Conservation (phyloP, 139 green algal species). For the Coccomyxa sp. region DNA sequence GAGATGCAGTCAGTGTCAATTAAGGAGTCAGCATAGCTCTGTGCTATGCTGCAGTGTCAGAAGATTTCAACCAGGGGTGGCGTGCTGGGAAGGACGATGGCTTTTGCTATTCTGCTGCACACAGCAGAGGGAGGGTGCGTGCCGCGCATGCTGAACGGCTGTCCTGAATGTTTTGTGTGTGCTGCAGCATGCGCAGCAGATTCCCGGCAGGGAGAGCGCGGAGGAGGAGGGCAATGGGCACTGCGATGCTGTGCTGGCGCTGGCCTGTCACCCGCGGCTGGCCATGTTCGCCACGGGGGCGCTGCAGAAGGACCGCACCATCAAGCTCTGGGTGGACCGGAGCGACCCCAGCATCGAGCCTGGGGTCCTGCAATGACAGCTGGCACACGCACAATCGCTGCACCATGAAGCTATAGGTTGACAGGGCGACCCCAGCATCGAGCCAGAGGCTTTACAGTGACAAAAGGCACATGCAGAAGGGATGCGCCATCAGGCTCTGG, state of each 20-base stretch:
- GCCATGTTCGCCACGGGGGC: slow-evolving; percentile 38
- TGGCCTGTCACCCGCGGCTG: slow-evolving; percentile 4
- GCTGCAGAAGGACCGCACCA: slow-evolving; percentile 47
- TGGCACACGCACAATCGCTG: too few species aligned
- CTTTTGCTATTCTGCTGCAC: background rate
- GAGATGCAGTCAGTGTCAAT: background rate
- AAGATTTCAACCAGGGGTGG: background rate
- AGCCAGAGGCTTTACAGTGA: too few species aligned
- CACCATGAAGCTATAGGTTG: too few species aligned
- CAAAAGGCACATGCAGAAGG: too few species aligned
- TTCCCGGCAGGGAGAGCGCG: slow-evolving; percentile 25
- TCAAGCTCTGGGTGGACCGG: slow-evolving; percentile 61
- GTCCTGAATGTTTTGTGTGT: background rate
- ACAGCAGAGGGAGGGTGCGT: background rate
- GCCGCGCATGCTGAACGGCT: background rate
- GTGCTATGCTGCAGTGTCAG: background rate
- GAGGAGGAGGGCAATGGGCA: slow-evolving; percentile 46
- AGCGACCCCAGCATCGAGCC: too few species aligned
- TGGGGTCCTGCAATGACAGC: too few species aligned
- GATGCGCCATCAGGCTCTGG: too few species aligned
- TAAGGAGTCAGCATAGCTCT: background rate
- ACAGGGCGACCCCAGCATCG: too few species aligned
- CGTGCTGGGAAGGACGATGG: background rate
- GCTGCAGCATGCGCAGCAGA: slow-evolving; percentile 31
- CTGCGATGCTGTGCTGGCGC: slow-evolving; percentile 28